phyloP scores from a whole-genome alignment of 768 basidiomycete species.

The Phylloporus sp. region DNA sequence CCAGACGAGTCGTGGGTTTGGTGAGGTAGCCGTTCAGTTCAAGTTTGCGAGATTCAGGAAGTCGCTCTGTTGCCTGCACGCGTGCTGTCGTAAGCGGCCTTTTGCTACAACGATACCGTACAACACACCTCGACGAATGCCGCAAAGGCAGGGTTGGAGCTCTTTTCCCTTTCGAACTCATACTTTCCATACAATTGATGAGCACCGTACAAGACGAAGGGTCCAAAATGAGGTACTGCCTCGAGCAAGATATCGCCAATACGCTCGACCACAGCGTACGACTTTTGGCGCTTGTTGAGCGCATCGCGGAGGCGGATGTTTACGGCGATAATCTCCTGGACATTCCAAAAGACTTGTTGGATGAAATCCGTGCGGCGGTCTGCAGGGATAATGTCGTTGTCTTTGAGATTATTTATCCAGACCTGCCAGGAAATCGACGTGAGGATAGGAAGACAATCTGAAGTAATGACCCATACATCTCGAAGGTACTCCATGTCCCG shows the following conservation, averaged over 20 bases:
- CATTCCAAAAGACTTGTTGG: conserved; percentile 96
- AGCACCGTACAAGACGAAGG: conserved; percentile 92
- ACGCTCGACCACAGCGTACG: conserved; percentile 85
- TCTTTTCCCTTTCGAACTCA: conserved; percentile 99
- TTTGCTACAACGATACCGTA: not conserved
- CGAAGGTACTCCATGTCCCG: conserved; percentile 97
- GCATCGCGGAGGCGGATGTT: conserved; percentile 90
- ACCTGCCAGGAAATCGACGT: conserved; percentile 39
- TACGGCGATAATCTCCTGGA: conserved; percentile 87
- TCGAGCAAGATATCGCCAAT: conserved; percentile 92
- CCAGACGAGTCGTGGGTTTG: conserved; percentile 95
- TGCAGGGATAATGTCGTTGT: conserved; percentile 69
- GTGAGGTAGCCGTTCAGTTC: conserved; percentile 98
- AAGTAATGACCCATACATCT: conserved; percentile 56
- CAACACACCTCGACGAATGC: conserved; percentile 84
- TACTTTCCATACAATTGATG: conserved; percentile 98
- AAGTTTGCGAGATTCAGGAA: conserved; percentile 92
- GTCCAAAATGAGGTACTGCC: conserved; percentile 78
- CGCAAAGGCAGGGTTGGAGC: conserved; percentile 84
- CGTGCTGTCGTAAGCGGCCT: not conserved
- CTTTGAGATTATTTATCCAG: conserved; percentile 86
- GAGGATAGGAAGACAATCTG: not conserved
- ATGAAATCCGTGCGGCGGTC: conserved; percentile 79
- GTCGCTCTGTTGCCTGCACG: conserved; percentile 77
- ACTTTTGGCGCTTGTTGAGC: conserved; percentile 91